Conservation (phyloP, 352 stramenopile species). For the Sclerospora graminicola region DNA sequence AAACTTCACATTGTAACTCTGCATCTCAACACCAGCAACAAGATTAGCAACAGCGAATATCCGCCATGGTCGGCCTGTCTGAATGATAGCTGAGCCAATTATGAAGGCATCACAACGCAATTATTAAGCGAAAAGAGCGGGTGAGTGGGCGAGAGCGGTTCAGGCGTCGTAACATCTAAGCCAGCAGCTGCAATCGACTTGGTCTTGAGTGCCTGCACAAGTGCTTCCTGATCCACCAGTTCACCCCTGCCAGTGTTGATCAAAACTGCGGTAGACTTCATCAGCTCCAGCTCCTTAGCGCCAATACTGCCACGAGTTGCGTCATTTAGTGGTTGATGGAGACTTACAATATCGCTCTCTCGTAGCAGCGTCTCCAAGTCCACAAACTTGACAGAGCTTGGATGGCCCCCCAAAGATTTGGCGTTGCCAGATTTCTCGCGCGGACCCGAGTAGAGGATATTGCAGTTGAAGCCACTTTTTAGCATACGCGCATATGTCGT, state of each 20-base stretch:
- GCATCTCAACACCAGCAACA: slow-evolving; percentile 32
- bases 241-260: slow-evolving; percentile 89
- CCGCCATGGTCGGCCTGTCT: slow-evolving; percentile 61
- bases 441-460: slow-evolving; percentile 71
- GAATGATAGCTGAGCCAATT: slow-evolving; percentile 46
- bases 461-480: slow-evolving; percentile 71
- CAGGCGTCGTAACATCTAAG: slow-evolving; percentile 85
- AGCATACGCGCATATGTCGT: slow-evolving; percentile 75
- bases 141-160: slow-evolving; percentile 81
- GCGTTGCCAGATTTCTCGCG: slow-evolving; percentile 41
- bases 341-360: slow-evolving; percentile 81
- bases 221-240: slow-evolving; percentile 82
- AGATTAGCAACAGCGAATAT: slow-evolving; percentile 63
- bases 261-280: slow-evolving; percentile 79
- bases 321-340: slow-evolving; percentile 75
- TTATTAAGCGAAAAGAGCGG: slow-evolving; percentile 58
- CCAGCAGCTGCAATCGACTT: slow-evolving; percentile 43
- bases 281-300: slow-evolving; percentile 50
- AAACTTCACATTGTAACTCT: slow-evolving; percentile 37
- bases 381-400: slow-evolving; percentile 49
- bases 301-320: slow-evolving; percentile 65
- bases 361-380: slow-evolving; percentile 60
- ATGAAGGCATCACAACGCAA: slow-evolving; percentile 51
- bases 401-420: slow-evolving; percentile 18
- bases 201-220: slow-evolving; percentile 32